phyloP scores from a whole-genome alignment of 31 red algal species.

The Odonthalia washingtoniensis region DNA sequence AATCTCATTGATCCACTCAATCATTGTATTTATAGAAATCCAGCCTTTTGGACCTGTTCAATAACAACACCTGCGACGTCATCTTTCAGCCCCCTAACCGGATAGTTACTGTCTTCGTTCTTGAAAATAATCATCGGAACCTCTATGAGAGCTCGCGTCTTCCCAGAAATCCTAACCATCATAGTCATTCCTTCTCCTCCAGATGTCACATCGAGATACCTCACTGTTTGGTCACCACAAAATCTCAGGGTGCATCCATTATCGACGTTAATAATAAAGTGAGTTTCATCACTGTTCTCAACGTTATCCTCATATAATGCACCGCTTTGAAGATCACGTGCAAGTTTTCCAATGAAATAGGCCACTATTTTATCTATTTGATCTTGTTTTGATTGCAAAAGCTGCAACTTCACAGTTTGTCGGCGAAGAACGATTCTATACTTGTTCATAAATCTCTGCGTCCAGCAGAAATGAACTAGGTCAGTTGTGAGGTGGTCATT shows the following conservation, averaged over 20 bases:
- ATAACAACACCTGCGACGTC: slow-evolving; percentile 23
- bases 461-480: slow-evolving; percentile 14
- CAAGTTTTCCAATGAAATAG: slow-evolving; percentile 35
- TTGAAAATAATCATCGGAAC: slow-evolving; percentile 39
- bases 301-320: slow-evolving; percentile 22
- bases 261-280: slow-evolving; percentile 43
- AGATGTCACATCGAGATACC: slow-evolving; percentile 15
- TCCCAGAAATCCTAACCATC: background rate
- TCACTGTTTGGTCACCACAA: background rate
- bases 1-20: slow-evolving; percentile 30
- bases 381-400: slow-evolving; percentile 28
- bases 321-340: slow-evolving; percentile 7
- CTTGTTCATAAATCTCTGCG: background rate
- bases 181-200: background rate
- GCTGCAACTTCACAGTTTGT: slow-evolving; percentile 29
- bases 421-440: slow-evolving; percentile 20
- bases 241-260: too few relatives aligned
- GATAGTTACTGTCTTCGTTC: slow-evolving; percentile 38
- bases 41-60: slow-evolving; percentile 48
- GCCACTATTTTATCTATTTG: slow-evolving; percentile 22
- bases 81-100: slow-evolving; percentile 27
- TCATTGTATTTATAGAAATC: background rate
- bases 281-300: slow-evolving; percentile 45
- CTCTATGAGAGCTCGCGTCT: slow-evolving; percentile 5
- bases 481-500: background rate